phyloP scores from a whole-genome alignment of 164 flowering plant species.

The Platanus orientalis region DNA sequence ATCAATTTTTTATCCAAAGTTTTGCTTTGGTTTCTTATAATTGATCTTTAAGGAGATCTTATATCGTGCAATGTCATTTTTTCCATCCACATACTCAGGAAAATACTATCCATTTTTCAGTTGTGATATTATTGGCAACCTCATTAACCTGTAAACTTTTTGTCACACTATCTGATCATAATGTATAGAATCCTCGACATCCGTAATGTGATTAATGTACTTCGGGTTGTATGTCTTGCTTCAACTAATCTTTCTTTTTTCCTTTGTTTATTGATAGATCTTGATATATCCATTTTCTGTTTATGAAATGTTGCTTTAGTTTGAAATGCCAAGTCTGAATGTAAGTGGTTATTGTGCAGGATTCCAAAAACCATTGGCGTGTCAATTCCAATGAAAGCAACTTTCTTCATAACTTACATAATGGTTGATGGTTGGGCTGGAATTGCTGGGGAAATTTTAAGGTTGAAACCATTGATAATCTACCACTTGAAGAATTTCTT shows the following conservation, averaged over 20 bases:
- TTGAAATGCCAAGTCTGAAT: background rate
- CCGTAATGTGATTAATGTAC: no score
- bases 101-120: no score
- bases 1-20: no score
- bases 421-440: conserved; percentile 89
- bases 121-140: no score
- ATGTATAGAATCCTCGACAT: no score
- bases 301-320: background rate
- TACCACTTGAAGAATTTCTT: conserved; percentile 55
- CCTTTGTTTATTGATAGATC: background rate
- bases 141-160: no score
- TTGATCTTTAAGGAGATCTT: no score
- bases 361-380: conserved; percentile 60
- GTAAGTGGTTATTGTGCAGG: conserved; percentile 25
- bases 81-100: no score
- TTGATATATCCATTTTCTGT: background rate
- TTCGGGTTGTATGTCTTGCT: no score
- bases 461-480: conserved; percentile 45
- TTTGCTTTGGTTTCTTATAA: no score
- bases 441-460: conserved; percentile 55
- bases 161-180: no score
- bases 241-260: background rate
- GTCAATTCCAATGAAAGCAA: conserved; percentile 74
- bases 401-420: conserved; percentile 64
- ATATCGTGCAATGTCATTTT: no score